Percentiles rank a stretch among this genome's conserved stretches.
Evolutionary conservation across 805 yeast species (phyloP).

Genomic region (Saturnispora quitensis): DNA sequence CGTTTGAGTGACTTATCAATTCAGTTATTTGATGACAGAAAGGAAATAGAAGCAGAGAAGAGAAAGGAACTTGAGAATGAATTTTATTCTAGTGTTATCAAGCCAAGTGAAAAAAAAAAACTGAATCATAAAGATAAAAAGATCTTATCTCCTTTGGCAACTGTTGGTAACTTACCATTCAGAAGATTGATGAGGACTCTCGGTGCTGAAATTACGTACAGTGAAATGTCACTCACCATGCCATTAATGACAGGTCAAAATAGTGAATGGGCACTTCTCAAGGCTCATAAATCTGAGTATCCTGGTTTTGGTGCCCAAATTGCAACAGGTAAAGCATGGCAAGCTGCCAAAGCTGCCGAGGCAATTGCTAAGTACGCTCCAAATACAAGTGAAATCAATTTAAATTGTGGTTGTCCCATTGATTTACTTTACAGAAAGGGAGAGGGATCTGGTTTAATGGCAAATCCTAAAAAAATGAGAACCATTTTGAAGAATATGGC

Average conservation of each 20-base stretch:
- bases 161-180: slow-evolving; percentile 95
- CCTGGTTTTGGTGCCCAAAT: slow-evolving; percentile 93
- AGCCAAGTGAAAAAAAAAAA: slow-evolving; percentile 71
- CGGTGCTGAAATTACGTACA: slow-evolving; percentile 89
- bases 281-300: slow-evolving; percentile 71
- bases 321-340: slow-evolving; percentile 88
- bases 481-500: slow-evolving; percentile 84
- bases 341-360: slow-evolving; percentile 89
- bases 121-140: slow-evolving; percentile 64
- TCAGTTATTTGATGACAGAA: slow-evolving; percentile 38
- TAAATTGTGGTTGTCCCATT: slow-evolving; percentile 97
- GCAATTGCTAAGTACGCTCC: slow-evolving; percentile 46
- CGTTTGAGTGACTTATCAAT: slow-evolving; percentile 47
- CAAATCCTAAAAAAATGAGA: slow-evolving; percentile 72
- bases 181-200: slow-evolving; percentile 83
- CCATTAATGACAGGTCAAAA: slow-evolving; percentile 86
- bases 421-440: slow-evolving; percentile 91
- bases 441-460: slow-evolving; percentile 90
- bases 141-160: slow-evolving; percentile 90
- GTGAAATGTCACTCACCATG: slow-evolving; percentile 87
- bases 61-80: slow-evolving; percentile 32
- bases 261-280: slow-evolving; percentile 96
- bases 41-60: slow-evolving; percentile 25
- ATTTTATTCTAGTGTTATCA: slow-evolving; percentile 72
- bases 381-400: slow-evolving; percentile 70